These are phyloP conservation scores for Neocallimastix lanati DNA, from an alignment of 192 early-diverging fungal species.

Conservation along the genomic window DNA sequence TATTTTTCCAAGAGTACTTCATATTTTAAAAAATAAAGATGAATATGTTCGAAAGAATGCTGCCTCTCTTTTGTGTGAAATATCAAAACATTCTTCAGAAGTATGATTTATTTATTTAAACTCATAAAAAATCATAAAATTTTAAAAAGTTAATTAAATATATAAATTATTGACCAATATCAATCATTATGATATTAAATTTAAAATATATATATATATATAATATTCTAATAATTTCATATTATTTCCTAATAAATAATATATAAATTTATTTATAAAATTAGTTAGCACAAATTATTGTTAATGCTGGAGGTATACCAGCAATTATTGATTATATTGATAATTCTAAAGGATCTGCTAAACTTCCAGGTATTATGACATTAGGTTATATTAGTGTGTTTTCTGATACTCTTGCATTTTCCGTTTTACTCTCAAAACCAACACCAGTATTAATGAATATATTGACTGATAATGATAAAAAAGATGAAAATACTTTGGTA, in stretches of 20 bases:
- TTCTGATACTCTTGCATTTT: slow-evolving; percentile 33
- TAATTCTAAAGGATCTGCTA: slow-evolving; percentile 21
- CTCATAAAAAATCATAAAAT: too few relatives aligned
- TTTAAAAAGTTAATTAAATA: too few relatives aligned
- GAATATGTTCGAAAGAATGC: slow-evolving; percentile 27
- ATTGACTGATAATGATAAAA: slow-evolving; percentile 11
- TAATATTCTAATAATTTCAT: too few relatives aligned
- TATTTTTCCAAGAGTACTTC: slow-evolving; percentile 28
- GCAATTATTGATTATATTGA: slow-evolving; percentile 33
- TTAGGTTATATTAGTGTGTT: slow-evolving; percentile 38
- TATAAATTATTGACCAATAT: too few relatives aligned
- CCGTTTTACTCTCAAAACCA: slow-evolving; percentile 35
- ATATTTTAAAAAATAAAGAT: slow-evolving; percentile 28
- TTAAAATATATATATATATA: too few relatives aligned
- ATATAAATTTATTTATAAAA: too few relatives aligned
- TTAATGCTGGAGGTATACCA: slow-evolving; percentile 33
- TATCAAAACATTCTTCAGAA: slow-evolving; percentile 38
- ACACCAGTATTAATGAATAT: slow-evolving; percentile 22
- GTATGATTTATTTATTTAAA: too few relatives aligned
- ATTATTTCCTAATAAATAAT: too few relatives aligned
- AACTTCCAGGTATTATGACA: slow-evolving; percentile 36
- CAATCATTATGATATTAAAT: too few relatives aligned
- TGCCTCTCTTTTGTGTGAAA: slow-evolving; percentile 32
- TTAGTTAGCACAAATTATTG: slow-evolving; percentile 35
- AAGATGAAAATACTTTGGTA: slow-evolving; percentile 32